Conservation (phyloP, 2,329 filamentous ascomycete genomes). For the Verticillium albo-atrum region DNA sequence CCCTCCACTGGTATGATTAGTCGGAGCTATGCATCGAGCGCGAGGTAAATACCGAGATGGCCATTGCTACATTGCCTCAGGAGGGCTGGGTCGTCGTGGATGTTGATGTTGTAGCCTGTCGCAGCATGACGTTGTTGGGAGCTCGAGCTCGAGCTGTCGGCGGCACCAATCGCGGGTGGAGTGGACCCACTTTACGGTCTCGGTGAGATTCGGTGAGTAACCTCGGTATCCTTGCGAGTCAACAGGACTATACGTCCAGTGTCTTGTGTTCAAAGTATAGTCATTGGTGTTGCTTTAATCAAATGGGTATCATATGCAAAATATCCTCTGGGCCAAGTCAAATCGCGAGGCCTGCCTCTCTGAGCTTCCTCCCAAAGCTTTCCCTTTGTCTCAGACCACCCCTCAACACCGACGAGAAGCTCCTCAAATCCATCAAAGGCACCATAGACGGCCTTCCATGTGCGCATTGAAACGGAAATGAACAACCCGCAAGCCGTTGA, state of each 20-base stretch:
- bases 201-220: background rate
- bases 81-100: background rate
- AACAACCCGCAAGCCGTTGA: conserved; percentile 51
- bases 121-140: conserved; percentile 20
- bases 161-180: background rate
- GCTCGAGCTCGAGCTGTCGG: conserved; percentile 5
- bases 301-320: conserved; percentile 1
- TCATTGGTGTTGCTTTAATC: background rate
- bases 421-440: conserved; percentile 51
- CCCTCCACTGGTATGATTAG: conserved; percentile 72
- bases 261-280: background rate
- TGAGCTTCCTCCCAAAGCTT: conserved; percentile 10
- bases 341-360: background rate
- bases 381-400: background rate
- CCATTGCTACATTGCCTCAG: conserved; percentile 14
- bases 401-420: background rate
- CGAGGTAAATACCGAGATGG: conserved; percentile 9
- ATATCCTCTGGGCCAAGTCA: background rate
- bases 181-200: background rate
- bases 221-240: background rate
- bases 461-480: conserved; percentile 78
- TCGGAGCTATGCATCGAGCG: background rate
- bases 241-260: too few relatives aligned
- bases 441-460: conserved; percentile 69
- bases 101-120: background rate